These are phyloP conservation scores for Globisporangium alternatum DNA, from an alignment of 352 stramenopile species.

Conservation along the genomic window DNA sequence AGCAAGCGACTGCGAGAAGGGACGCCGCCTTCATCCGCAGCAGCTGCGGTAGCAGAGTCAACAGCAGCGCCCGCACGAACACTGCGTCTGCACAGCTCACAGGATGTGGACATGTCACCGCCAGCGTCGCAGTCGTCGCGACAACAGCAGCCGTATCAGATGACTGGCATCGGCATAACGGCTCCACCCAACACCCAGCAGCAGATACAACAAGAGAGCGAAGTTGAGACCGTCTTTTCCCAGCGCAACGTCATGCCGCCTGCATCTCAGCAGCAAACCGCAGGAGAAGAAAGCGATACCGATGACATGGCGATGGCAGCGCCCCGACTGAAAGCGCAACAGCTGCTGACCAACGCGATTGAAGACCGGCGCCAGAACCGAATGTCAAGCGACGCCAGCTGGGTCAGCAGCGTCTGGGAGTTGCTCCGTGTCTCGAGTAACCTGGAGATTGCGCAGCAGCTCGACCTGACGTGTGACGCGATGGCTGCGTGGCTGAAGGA, in stretches of 20 bases:
- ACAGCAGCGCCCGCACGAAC: not conserved
- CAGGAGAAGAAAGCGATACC: not conserved
- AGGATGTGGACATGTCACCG: conserved; percentile 10
- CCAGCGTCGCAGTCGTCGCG: not conserved
- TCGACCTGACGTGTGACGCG: conserved; percentile 40
- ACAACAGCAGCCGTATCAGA: not conserved
- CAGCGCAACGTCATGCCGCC: conserved; percentile 3
- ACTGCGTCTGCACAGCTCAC: conserved; percentile 11
- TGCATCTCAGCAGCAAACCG: not conserved
- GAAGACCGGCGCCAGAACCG: conserved; percentile 21
- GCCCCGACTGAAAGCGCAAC: not conserved
- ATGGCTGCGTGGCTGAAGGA: conserved; percentile 32
- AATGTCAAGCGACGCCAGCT: conserved; percentile 22
- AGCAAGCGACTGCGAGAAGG: conserved; percentile 7
- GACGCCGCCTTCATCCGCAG: not conserved
- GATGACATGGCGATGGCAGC: not conserved
- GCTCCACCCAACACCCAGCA: not conserved
- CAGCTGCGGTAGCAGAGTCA: not conserved
- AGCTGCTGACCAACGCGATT: conserved; percentile 23
- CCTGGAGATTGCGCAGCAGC: conserved; percentile 31
- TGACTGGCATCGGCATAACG: not conserved
- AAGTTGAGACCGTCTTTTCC: conserved; percentile 8
- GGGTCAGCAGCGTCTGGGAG: conserved; percentile 28
- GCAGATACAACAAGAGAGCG: not conserved
- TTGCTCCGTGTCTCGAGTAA: conserved; percentile 26